Base-by-base conservation (phyloP, 352 stramenopile genomes). In the Phytophthora sansomeana region DNA sequence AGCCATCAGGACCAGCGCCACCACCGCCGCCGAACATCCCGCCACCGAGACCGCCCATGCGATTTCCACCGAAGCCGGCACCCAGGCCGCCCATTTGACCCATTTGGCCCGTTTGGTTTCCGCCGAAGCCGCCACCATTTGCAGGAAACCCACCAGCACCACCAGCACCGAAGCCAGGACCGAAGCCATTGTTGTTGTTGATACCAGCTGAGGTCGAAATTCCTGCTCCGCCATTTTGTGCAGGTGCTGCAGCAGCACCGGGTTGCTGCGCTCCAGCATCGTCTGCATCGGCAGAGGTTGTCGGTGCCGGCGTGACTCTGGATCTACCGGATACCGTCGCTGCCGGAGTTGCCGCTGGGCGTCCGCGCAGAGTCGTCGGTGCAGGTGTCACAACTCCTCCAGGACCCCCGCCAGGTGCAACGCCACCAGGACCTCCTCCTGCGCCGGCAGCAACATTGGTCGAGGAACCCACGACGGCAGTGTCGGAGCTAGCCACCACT, bases 401-500 rank as follows among this genome's bases (percentile, higher is more conserved):
- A 17, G 32, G n/a, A 19, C 6, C 49, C n/a, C 17, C 49, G 16
- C 32, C 26, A 29, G 39, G n/a, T 10, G 39, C 39, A 46, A 46
- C 39, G 39, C 8, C 48, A 36, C 32, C 30, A 26, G 64, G 30
- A 16, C n/a, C 63, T 33, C 30, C 42, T 13, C 11, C 38, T 2
- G 53, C 14, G 3, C 33, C 60, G 6, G 43, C 26, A 16, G 7
- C 66, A 14, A 60, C 54, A 13, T 61, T 69, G 6, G 21, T 67
- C 8, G 46, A 39, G 10, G 60, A 35, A 9, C 24, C 57, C 13
- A 69, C 55, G 17, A 66, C 69, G 16, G 48, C 69, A 38, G 28
- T 76, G 53, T 66, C 66, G 42, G 63, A 63, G 47, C 19, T 68
- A 6, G 62, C 55, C 14, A 75, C 58, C 39, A 77, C 63, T 8